Percentiles rank a stretch among this genome's conserved stretches.
These are phyloP conservation scores for Debaryomyces subglobosus DNA, from an alignment of 1,139 yeast species.

Conservation along the genomic window DNA sequence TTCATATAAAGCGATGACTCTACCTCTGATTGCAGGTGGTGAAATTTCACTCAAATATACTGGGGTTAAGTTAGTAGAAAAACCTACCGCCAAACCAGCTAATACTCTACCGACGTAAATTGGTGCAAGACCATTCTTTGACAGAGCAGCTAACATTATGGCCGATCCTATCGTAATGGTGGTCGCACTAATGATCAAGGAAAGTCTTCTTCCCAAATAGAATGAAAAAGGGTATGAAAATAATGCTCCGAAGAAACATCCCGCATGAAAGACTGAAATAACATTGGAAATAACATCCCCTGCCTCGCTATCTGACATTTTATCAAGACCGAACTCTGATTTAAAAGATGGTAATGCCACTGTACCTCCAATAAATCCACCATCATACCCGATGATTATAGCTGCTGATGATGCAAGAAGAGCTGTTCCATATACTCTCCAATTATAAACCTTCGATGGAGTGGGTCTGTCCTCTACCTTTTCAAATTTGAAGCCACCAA, in stretches of 20 bases:
- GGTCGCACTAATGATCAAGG: slow-evolving; percentile 37
- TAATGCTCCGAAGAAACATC: slow-evolving; percentile 48
- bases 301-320: neutral
- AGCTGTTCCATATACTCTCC: slow-evolving; percentile 39
- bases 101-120: slow-evolving; percentile 46
- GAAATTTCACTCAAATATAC: slow-evolving; percentile 45
- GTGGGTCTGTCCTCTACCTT: slow-evolving; percentile 44
- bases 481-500: slow-evolving; percentile 22
- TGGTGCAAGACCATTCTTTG: slow-evolving; percentile 37
- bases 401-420: slow-evolving; percentile 45
- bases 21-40: slow-evolving; percentile 47
- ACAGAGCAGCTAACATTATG: slow-evolving; percentile 41
- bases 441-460: slow-evolving; percentile 43
- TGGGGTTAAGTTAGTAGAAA: slow-evolving; percentile 44
- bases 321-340: slow-evolving; percentile 38
- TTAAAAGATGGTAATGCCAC: slow-evolving; percentile 41
- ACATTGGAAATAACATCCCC: slow-evolving; percentile 32
- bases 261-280: slow-evolving; percentile 48
- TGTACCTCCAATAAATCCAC: slow-evolving; percentile 49
- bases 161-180: slow-evolving; percentile 44
- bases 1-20: slow-evolving; percentile 41
- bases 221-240: slow-evolving; percentile 42
- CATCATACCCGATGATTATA: slow-evolving; percentile 45
- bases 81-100: slow-evolving; percentile 46
- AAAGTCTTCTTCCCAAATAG: slow-evolving; percentile 39